Evolutionary conservation across 2,329 filamentous ascomycete species (phyloP).

Genomic region (Epichloe sylvatica): DNA sequence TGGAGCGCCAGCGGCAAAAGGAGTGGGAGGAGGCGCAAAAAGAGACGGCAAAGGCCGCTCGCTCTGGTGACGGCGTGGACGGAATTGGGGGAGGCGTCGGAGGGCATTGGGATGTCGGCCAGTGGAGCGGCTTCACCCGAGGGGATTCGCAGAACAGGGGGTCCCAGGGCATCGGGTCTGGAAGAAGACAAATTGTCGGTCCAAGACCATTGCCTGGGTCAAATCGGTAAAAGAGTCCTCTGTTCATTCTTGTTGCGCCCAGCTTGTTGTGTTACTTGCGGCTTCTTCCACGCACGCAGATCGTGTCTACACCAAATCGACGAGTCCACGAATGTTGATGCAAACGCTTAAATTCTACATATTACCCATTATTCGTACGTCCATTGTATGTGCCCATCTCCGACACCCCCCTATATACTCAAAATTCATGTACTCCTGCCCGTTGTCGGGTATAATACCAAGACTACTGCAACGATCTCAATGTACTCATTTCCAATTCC

Average conservation of each 20-base stretch:
- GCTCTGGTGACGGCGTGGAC: constrained; percentile 38
- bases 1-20: constrained; percentile 59
- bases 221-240: constrained; percentile 10
- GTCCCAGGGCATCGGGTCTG: constrained; percentile 50
- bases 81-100: constrained; percentile 55
- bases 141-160: constrained; percentile 63
- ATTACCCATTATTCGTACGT: not conserved
- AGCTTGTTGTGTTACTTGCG: not conserved
- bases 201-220: constrained; percentile 49
- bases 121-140: constrained; percentile 62
- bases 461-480: no score
- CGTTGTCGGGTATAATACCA: no score
- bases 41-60: constrained; percentile 42
- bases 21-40: constrained; percentile 71
- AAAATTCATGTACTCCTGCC: no score
- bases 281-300: not conserved
- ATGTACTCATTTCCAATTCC: not conserved
- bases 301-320: no score
- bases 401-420: no score
- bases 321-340: no score
- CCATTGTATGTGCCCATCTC: not conserved
- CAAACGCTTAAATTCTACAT: no score
- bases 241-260: no score
- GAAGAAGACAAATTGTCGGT: constrained; percentile 65
- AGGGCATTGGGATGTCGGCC: constrained; percentile 61